These are phyloP conservation scores for Chlorella sp. DNA, from an alignment of 139 green algal species.

Conservation along the genomic window DNA sequence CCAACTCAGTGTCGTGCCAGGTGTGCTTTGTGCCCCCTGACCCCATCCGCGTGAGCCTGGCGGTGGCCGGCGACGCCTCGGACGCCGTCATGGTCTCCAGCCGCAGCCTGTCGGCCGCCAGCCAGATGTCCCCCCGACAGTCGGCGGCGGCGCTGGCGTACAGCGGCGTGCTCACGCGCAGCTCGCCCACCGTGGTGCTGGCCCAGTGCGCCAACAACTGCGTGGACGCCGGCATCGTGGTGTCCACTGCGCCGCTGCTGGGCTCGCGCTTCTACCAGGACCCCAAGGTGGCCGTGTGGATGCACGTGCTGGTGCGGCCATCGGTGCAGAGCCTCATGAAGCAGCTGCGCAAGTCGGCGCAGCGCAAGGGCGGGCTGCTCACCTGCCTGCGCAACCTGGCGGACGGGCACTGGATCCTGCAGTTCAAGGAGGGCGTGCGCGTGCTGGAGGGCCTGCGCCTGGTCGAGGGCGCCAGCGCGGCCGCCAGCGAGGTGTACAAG, in stretches of 20 bases:
- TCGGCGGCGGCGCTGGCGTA: too few relatives aligned
- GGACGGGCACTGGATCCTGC: slow-evolving; percentile 82
- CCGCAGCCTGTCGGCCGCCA: background rate
- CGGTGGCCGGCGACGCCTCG: background rate
- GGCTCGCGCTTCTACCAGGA: slow-evolving; percentile 50
- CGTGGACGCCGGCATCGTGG: slow-evolving; percentile 46
- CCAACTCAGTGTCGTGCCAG: slow-evolving; percentile 44
- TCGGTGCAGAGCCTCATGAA: slow-evolving; percentile 57
- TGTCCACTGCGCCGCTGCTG: slow-evolving; percentile 71
- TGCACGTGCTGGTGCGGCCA: slow-evolving; percentile 76
- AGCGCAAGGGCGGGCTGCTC: slow-evolving; percentile 39
- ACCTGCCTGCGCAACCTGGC: slow-evolving; percentile 48
- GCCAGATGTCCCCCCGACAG: background rate
- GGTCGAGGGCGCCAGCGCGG: background rate
- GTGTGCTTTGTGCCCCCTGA: slow-evolving; percentile 59
- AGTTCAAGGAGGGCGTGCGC: slow-evolving; percentile 53
- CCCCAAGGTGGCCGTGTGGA: slow-evolving; percentile 53
- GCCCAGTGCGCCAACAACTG: slow-evolving; percentile 42
- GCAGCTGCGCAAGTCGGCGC: slow-evolving; percentile 19
- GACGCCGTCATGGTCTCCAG: background rate
- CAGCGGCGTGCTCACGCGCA: slow-evolving; percentile 8
- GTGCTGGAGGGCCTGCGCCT: slow-evolving; percentile 1
- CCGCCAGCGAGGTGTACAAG: background rate
- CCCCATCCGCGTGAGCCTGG: background rate
- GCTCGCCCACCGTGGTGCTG: slow-evolving; percentile 56